These are phyloP conservation scores for Yamagishiella unicocca DNA, from an alignment of 139 green algal genomes.

Conservation along the genomic window DNA sequence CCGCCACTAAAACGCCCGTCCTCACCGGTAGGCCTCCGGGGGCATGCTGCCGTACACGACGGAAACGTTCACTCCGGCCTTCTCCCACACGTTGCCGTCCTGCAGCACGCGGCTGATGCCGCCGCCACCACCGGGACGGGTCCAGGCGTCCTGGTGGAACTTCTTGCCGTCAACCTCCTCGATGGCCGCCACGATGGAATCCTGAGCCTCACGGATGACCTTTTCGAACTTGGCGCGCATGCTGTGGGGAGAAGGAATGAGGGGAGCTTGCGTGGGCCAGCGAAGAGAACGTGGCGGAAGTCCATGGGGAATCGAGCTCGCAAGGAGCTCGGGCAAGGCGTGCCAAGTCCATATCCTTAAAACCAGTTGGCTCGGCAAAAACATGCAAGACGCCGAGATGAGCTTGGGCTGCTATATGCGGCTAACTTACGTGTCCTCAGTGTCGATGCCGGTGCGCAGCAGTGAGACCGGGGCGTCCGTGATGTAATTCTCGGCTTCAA, in stretches of 20 bases:
- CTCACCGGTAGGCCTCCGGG: constrained; percentile 91
- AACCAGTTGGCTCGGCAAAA: too few relatives aligned
- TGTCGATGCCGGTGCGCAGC: constrained; percentile 76
- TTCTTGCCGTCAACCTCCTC: constrained; percentile 90
- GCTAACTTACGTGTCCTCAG: constrained; percentile 65
- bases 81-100: constrained; percentile 94
- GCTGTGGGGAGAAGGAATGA: constrained; percentile 52
- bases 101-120: constrained; percentile 97
- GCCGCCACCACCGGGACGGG: constrained; percentile 89
- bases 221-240: constrained; percentile 89
- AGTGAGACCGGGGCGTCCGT: constrained; percentile 59
- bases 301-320: too few relatives aligned
- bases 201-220: constrained; percentile 88
- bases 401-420: neutral
- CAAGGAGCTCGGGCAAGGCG: too few relatives aligned
- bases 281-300: too few relatives aligned
- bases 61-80: constrained; percentile 95
- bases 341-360: too few relatives aligned
- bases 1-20: too few relatives aligned
- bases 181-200: constrained; percentile 92
- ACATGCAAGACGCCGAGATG: too few relatives aligned
- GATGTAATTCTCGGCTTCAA: constrained; percentile 66
- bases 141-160: constrained; percentile 97
- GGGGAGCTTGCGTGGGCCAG: too few relatives aligned
- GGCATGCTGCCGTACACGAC: constrained; percentile 99